These are phyloP conservation scores for Phytopythium oedochilum DNA, from an alignment of 352 stramenopile genomes.

Conservation along the genomic window DNA sequence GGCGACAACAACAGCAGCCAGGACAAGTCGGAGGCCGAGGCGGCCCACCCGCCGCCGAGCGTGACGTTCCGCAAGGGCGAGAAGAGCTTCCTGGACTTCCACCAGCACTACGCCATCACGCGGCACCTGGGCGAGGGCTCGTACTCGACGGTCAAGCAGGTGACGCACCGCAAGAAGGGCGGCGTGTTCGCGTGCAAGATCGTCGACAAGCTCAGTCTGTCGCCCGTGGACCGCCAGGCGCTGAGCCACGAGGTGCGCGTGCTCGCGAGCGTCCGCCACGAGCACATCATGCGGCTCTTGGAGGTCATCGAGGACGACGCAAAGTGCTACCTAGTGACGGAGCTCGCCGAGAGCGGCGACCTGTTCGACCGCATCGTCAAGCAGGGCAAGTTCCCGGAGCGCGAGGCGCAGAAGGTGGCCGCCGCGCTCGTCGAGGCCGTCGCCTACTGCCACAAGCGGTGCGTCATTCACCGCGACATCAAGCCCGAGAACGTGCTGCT, in stretches of 20 bases:
- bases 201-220: conserved; percentile 76
- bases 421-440: conserved; percentile 85
- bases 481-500: conserved; percentile 86
- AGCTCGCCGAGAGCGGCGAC: conserved; percentile 92
- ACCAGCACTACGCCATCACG: conserved; percentile 78
- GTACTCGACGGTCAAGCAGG: conserved; percentile 87
- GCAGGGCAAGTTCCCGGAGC: conserved; percentile 63
- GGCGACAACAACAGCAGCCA: neutral
- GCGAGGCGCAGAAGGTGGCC: conserved; percentile 62
- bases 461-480: conserved; percentile 82
- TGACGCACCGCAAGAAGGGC: conserved; percentile 75
- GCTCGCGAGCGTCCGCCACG: conserved; percentile 69
- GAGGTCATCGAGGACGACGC: conserved; percentile 93
- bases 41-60: conserved; percentile 9
- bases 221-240: conserved; percentile 60
- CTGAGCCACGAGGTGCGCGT: conserved; percentile 73
- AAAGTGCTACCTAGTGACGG: conserved; percentile 98
- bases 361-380: conserved; percentile 87
- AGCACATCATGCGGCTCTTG: conserved; percentile 88
- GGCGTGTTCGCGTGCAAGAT: conserved; percentile 80
- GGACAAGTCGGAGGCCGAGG: neutral
- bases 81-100: conserved; percentile 81
- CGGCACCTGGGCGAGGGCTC: conserved; percentile 80
- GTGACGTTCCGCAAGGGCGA: conserved; percentile 68
- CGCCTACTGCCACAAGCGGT: conserved; percentile 90